These are phyloP conservation scores for Polyplosphaeria fusca DNA, from an alignment of 495 filamentous ascomycete genomes.

Conservation along the genomic window DNA sequence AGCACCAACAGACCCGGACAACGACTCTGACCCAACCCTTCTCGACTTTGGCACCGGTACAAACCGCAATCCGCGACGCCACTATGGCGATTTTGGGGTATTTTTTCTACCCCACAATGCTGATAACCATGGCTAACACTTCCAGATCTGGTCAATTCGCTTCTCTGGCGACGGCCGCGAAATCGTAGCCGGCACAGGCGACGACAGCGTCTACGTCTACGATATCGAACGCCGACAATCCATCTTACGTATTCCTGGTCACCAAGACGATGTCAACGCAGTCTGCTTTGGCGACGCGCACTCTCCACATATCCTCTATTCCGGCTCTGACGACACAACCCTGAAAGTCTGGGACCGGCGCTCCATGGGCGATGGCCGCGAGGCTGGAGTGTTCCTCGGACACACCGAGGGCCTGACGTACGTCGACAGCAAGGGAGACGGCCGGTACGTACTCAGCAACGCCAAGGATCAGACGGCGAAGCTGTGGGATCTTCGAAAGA, in stretches of 20 bases:
- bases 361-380: slow-evolving; percentile 79
- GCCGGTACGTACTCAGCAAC: slow-evolving; percentile 89
- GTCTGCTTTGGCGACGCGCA: slow-evolving; percentile 89
- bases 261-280: slow-evolving; percentile 89
- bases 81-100: slow-evolving; percentile 24
- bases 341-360: slow-evolving; percentile 96
- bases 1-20: slow-evolving; percentile 79
- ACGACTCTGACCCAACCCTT: slow-evolving; percentile 69
- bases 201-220: slow-evolving; percentile 81
- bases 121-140: too few species aligned
- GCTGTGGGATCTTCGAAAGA: slow-evolving; percentile 88
- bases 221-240: slow-evolving; percentile 77
- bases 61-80: slow-evolving; percentile 42
- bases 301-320: slow-evolving; percentile 93
- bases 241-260: slow-evolving; percentile 72
- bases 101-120: not conserved
- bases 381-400: slow-evolving; percentile 88
- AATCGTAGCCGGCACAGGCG: slow-evolving; percentile 82
- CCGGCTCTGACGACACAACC: slow-evolving; percentile 90
- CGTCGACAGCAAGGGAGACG: slow-evolving; percentile 94
- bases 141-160: slow-evolving; percentile 79
- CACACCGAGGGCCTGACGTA: slow-evolving; percentile 95
- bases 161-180: slow-evolving; percentile 92
- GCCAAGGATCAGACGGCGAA: slow-evolving; percentile 97
- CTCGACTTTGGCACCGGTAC: slow-evolving; percentile 66